A percentile compares a stretch with the other conserved stretches of the same genome.
Evolutionary conservation across 306 rosid genomes (phyloP).

Genomic region (Rubus parviflorus): DNA sequence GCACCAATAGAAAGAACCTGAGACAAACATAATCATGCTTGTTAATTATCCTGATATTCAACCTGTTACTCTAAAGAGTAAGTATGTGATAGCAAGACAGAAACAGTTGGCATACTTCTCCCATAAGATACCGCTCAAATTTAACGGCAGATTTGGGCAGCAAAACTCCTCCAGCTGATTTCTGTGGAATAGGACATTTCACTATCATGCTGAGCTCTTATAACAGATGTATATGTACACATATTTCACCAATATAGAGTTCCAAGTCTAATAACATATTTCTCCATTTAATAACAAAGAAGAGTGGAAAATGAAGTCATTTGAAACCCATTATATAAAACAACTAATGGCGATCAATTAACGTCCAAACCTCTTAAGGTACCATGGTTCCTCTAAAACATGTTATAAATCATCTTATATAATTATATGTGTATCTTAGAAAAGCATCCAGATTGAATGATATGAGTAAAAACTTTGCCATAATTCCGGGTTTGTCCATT

Average conservation of each 20-base stretch:
- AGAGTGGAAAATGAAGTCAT: background rate
- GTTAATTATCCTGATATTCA: constrained; percentile 9
- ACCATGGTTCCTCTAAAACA: background rate
- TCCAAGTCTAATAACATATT: background rate
- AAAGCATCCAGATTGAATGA: background rate
- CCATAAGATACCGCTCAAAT: constrained; percentile 83
- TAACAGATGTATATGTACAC: background rate
- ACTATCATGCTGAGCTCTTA: constrained; percentile 6
- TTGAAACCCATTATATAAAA: background rate
- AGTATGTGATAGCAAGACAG: background rate
- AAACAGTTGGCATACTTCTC: constrained; percentile 56
- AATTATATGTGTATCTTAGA: background rate
- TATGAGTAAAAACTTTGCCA: background rate
- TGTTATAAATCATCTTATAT: background rate
- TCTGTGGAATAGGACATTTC: constrained; percentile 43
- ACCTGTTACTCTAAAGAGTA: background rate
- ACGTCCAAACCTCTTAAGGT: background rate
- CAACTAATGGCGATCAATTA: background rate
- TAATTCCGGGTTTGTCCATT: background rate
- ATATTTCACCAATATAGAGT: constrained; percentile 17
- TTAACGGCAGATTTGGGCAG: constrained; percentile 91
- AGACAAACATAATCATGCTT: constrained; percentile 22
- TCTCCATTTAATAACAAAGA: background rate
- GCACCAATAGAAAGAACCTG: constrained; percentile 80
- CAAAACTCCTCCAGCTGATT: constrained; percentile 84